phyloP scores from a whole-genome alignment of 2,329 filamentous ascomycete genomes.

The Diaporthe longicolla region DNA sequence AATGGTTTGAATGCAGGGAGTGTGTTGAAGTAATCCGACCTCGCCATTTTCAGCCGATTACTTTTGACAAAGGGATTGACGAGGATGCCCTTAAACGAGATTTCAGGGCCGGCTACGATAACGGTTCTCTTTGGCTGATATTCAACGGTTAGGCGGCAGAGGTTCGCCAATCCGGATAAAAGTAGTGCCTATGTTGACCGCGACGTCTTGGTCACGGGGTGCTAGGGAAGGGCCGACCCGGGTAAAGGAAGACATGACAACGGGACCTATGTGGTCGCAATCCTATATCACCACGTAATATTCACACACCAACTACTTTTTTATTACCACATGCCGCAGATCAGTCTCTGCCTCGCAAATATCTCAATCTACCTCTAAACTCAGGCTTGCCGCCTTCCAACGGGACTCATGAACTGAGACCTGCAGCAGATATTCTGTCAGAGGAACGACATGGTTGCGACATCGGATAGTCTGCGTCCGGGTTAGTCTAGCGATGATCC shows the following conservation, averaged over 20 bases:
- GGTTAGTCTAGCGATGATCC: not conserved
- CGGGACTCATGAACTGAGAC: not conserved
- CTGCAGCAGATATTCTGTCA: not conserved
- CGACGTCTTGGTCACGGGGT: not conserved
- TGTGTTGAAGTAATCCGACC: too few species aligned
- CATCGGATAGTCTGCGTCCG: not conserved
- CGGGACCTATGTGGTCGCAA: not conserved
- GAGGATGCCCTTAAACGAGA: not conserved
- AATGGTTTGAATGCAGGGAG: not conserved
- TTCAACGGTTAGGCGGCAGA: not conserved
- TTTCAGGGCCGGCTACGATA: not conserved
- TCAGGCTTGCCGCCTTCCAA: not conserved
- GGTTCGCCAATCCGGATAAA: not conserved
- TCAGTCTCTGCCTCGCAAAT: not conserved
- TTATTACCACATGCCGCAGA: not conserved
- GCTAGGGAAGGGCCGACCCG: slow-evolving; percentile 22
- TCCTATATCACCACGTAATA: not conserved
- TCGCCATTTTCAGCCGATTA: not conserved
- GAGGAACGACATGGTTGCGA: too few species aligned
- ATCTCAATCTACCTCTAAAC: too few species aligned
- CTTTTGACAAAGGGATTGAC: not conserved
- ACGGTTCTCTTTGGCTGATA: too few species aligned
- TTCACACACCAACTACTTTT: slow-evolving; percentile 12
- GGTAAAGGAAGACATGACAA: not conserved
- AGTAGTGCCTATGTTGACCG: not conserved